Base-by-base conservation (phyloP, 768 basidiomycete species). In the Rhodosporidiobolus sp. region DNA sequence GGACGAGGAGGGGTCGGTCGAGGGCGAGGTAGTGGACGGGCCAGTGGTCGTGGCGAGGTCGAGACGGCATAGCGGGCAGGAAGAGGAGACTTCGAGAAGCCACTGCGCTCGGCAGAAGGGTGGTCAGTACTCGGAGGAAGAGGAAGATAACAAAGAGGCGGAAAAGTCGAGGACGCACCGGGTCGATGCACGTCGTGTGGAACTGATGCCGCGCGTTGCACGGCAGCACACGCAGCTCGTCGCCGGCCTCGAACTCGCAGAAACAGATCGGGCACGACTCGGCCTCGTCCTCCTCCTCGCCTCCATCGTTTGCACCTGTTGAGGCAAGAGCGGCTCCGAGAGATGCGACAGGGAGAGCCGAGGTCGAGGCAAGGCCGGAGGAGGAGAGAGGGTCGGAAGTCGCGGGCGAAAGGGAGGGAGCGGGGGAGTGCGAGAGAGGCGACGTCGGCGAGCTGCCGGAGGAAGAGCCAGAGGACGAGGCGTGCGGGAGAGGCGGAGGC, bases 181-280 rank as follows among this genome's bases (percentile, higher is more conserved):
- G 91, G 81, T 95, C 94, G 67, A 95, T 93, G 79, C 94, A 96
- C 50, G 83, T 82, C 78, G 90, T 88, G 78, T 98, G 94, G 83
- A 95, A 98, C 69, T 86, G 85, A 79, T 97, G 94, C 74, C 90
- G 88, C 57, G 90, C 90, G 79, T 94, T 91, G 81, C 94, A 97
- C 2, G 94, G 94, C 59, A 97, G 82, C 52, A 95, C 85, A 32
- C 94, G 88, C 22, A 96, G 82, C 80, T 95, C 91, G 77, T 97
- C 94, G 1, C 93, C 94, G 72, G 91, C 89, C 80, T 94, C 90
- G 77, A 97, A 97, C 77, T 95, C 93, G 56, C 91, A 85, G 70
- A 97, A 89, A 80, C 94, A 97, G 72, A 97, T 97, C 9, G 94
- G 94, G 82, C 94, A 97, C 20, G 89, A 63, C 1, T 61, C 62